phyloP scores from a whole-genome alignment of 2,329 filamentous ascomycete species.

The Monilinia polystroma region DNA sequence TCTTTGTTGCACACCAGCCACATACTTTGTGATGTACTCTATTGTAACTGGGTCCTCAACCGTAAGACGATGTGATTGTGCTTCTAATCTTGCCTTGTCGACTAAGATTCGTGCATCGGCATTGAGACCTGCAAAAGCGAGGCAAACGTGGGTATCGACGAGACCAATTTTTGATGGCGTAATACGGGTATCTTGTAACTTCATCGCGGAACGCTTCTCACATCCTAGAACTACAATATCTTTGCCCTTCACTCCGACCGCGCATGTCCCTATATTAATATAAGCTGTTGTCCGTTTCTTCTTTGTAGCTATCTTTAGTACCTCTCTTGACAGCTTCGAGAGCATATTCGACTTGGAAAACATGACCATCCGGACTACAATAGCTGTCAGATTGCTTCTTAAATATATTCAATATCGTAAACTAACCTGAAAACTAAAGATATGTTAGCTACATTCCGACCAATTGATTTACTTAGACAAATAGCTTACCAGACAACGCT shows the following conservation, averaged over 20 bases:
- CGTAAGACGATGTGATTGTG: constrained; percentile 93
- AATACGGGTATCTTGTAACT: constrained; percentile 98
- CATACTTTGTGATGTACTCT: constrained; percentile 99
- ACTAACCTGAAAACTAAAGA: constrained; percentile 76
- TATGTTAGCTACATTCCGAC: constrained; percentile 46
- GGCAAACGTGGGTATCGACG: constrained; percentile 91
- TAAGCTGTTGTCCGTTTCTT: constrained; percentile 29
- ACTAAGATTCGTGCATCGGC: constrained; percentile 97
- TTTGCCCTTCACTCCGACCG: constrained; percentile 92
- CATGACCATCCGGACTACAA: constrained; percentile 91
- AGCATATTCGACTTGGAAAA: constrained; percentile 99
- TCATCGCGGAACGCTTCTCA: constrained; percentile 99
- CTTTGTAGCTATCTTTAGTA: constrained; percentile 43
- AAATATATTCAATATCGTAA: constrained; percentile 3
- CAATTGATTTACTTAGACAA: constrained; percentile 33
- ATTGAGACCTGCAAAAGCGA: constrained; percentile 95
- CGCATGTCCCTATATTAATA: constrained; percentile 74
- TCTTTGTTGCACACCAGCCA: constrained; percentile 95
- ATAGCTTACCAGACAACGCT: constrained; percentile 87
- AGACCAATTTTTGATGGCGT: constrained; percentile 98
- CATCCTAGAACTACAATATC: constrained; percentile 96
- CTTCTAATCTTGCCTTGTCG: constrained; percentile 96
- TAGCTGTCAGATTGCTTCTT: constrained; percentile 46
- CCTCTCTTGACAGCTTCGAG: constrained; percentile 98
- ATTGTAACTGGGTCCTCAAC: constrained; percentile 97